phyloP scores from a whole-genome alignment of 441 rosid species.

The Erodium moschatum region DNA sequence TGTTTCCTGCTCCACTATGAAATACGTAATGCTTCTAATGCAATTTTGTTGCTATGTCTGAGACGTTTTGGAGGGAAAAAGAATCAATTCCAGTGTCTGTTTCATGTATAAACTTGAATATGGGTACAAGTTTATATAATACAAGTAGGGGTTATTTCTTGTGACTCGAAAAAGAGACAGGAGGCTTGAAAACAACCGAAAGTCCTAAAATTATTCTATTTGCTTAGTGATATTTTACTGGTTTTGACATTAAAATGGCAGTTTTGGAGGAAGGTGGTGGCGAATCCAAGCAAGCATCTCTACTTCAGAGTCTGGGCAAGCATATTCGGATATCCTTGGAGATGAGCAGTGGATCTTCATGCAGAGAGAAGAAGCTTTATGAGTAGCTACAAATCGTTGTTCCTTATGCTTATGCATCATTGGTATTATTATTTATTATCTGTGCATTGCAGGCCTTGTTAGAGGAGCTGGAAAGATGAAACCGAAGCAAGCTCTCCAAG shows the following conservation, averaged over 20 bases:
- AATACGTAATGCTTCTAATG: too few species aligned
- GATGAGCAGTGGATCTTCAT: conserved; percentile 1
- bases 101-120: conserved; percentile 3
- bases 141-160: neutral
- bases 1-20: neutral
- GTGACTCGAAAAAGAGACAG: neutral
- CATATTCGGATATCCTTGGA: conserved; percentile 26
- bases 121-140: neutral
- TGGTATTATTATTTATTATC: neutral
- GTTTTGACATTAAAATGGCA: too few species aligned
- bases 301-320: conserved; percentile 13
- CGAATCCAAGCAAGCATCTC: conserved; percentile 25
- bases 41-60: neutral
- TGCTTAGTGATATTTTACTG: too few species aligned
- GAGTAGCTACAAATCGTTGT: neutral
- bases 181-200: neutral
- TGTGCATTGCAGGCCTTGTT: neutral
- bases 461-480: neutral
- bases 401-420: neutral
- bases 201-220: neutral
- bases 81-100: neutral
- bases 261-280: conserved; percentile 14
- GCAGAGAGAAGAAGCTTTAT: neutral
- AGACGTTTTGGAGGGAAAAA: neutral
- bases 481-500: conserved; percentile 9